These are phyloP conservation scores for Solanum pimpinellifolium DNA, from an alignment of 257 asterid species.

Conservation along the genomic window DNA sequence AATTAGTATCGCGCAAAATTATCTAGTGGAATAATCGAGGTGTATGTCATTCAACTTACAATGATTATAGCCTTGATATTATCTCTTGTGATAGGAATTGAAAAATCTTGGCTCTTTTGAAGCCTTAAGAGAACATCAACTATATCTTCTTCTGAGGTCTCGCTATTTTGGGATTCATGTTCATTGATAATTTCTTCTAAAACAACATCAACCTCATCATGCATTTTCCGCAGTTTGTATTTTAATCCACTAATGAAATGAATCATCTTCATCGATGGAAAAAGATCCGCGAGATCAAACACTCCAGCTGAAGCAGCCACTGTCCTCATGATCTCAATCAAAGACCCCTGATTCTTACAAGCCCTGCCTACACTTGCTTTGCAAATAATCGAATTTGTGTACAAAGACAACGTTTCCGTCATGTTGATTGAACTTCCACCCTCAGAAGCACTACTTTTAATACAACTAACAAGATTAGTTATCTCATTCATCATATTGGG, in stretches of 20 bases:
- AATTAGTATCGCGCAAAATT: neutral
- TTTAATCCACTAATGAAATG: neutral
- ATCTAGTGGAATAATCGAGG: too few relatives aligned
- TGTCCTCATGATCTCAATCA: neutral
- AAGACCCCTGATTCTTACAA: neutral
- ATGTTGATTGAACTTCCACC: neutral
- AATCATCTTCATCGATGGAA: neutral
- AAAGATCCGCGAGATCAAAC: slow-evolving; percentile 2
- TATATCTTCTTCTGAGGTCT: neutral
- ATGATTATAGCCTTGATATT: slow-evolving; percentile 10
- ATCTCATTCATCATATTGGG: slow-evolving; percentile 2
- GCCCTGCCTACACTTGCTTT: slow-evolving; percentile 7
- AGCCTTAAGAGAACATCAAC: slow-evolving; percentile 14
- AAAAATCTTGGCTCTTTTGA: neutral
- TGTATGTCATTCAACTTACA: neutral
- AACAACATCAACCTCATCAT: neutral
- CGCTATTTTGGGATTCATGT: neutral
- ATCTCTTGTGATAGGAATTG: slow-evolving; percentile 9
- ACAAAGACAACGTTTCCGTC: neutral
- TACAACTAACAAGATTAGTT: neutral
- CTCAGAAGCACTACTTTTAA: neutral
- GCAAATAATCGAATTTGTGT: neutral
- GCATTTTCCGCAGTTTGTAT: neutral
- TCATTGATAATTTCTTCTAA: neutral
- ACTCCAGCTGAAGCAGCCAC: neutral